These are phyloP conservation scores for Coccomyxa sp. DNA, from an alignment of 139 green algal species.

Conservation along the genomic window DNA sequence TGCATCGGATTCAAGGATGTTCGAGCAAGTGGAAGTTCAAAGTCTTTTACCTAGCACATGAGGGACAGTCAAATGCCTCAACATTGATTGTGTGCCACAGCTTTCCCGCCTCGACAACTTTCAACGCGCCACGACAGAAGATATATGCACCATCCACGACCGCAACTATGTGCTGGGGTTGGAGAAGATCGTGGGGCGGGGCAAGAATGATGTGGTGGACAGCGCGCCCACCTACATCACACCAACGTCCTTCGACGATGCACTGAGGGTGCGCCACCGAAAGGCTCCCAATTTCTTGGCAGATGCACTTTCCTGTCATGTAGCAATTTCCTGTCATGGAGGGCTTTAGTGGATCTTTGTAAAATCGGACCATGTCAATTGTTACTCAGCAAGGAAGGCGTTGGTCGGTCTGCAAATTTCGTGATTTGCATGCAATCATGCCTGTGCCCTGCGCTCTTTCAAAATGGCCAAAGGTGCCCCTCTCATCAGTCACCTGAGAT, in stretches of 20 bases:
- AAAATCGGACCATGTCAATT: no score
- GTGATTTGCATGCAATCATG: background rate
- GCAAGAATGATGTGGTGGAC: background rate
- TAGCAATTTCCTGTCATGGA: no score
- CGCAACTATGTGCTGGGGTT: slow-evolving; percentile 40
- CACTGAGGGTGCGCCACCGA: slow-evolving; percentile 4
- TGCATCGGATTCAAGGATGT: no score
- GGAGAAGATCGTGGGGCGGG: slow-evolving; percentile 10
- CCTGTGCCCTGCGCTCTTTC: background rate
- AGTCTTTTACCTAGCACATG: background rate
- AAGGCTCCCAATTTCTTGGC: background rate
- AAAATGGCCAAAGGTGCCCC: background rate
- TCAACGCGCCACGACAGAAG: slow-evolving; percentile 11
- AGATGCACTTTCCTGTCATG: no score
- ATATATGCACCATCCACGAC: slow-evolving; percentile 51
- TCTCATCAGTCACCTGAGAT: background rate
- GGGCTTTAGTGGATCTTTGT: background rate
- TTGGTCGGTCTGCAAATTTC: background rate
- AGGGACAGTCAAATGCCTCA: background rate
- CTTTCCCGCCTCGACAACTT: slow-evolving; percentile 28
- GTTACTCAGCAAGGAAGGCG: no score
- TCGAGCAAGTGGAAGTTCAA: no score
- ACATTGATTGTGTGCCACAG: background rate
- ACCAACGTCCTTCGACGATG: slow-evolving; percentile 17
- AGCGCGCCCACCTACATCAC: slow-evolving; percentile 27